Evolutionary conservation across 352 stramenopile species (phyloP).

Genomic region (Pythium plurisporium): DNA sequence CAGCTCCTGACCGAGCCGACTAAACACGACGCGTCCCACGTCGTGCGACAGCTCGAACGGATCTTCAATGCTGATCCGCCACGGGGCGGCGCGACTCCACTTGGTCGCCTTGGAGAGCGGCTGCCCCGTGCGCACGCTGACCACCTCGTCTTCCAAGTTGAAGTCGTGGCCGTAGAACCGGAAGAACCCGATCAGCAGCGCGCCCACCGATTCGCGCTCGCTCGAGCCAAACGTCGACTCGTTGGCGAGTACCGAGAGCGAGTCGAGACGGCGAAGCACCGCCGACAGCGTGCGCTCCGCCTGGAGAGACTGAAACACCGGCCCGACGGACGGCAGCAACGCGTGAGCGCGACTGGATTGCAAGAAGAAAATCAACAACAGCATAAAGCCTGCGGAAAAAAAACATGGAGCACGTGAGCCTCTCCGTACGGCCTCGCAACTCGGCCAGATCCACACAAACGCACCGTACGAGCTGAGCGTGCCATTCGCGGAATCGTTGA

Average conservation of each 20-base stretch:
- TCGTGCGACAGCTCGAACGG: constrained; percentile 83
- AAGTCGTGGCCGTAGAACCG: constrained; percentile 95
- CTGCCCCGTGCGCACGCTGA: constrained; percentile 86
- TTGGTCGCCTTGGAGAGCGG: constrained; percentile 63
- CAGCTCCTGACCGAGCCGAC: constrained; percentile 57
- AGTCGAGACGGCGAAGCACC: constrained; percentile 62
- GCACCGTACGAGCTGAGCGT: constrained; percentile 96
- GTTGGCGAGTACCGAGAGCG: constrained; percentile 46
- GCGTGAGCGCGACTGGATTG: constrained; percentile 64
- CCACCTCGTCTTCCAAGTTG: constrained; percentile 92
- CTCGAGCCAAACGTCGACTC: constrained; percentile 53
- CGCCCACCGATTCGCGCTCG: constrained; percentile 82
- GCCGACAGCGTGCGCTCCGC: constrained; percentile 90
- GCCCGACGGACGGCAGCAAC: constrained; percentile 42
- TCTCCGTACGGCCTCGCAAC: not conserved
- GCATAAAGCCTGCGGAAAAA: constrained; percentile 79
- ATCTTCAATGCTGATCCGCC: constrained; percentile 85
- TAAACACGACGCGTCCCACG: constrained; percentile 75
- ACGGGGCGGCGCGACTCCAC: constrained; percentile 59
- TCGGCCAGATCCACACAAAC: not conserved
- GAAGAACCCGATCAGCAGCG: constrained; percentile 96
- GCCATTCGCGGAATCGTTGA: constrained; percentile 96
- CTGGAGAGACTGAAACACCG: constrained; percentile 59
- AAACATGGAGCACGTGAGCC: not conserved
- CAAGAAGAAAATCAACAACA: constrained; percentile 97